These are phyloP conservation scores for Colletotrichum sp. DNA, from an alignment of 2,329 filamentous ascomycete species.

Conservation along the genomic window DNA sequence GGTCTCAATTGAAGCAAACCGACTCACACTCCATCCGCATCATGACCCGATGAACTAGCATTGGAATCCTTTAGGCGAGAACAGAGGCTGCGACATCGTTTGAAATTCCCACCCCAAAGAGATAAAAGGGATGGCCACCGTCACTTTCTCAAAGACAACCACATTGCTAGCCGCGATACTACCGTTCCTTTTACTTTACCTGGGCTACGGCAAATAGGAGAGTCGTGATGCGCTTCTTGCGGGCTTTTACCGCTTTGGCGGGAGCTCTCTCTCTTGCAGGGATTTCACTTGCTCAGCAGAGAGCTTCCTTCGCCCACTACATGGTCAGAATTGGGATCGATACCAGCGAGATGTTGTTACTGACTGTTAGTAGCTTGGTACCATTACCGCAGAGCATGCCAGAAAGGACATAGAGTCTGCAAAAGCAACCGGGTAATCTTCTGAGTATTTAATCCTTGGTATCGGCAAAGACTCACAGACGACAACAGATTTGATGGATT, in stretches of 20 bases:
- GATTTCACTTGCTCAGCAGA: neutral
- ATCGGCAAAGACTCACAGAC: rapidly evolving
- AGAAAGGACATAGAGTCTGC: neutral
- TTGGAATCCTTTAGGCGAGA: neutral
- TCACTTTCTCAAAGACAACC: neutral
- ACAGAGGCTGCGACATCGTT: neutral
- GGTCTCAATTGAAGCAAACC: neutral
- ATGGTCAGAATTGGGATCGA: neutral
- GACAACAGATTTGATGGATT: neutral
- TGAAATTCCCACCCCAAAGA: rapidly evolving
- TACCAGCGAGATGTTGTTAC: rapidly evolving
- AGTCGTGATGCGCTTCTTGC: neutral
- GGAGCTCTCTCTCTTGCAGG: rapidly evolving
- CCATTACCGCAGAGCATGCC: neutral
- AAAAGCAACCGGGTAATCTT: neutral
- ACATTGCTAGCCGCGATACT: neutral
- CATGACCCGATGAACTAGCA: neutral
- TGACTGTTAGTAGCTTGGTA: neutral
- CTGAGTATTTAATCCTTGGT: rapidly evolving
- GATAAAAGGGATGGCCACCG: neutral
- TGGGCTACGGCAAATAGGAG: rapidly evolving
- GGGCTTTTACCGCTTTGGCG: neutral
- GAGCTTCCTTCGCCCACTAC: neutral
- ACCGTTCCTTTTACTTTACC: rapidly evolving
- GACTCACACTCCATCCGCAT: neutral